Conservation (phyloP, 345 rosid species). For the Hirschfeldia incana region DNA sequence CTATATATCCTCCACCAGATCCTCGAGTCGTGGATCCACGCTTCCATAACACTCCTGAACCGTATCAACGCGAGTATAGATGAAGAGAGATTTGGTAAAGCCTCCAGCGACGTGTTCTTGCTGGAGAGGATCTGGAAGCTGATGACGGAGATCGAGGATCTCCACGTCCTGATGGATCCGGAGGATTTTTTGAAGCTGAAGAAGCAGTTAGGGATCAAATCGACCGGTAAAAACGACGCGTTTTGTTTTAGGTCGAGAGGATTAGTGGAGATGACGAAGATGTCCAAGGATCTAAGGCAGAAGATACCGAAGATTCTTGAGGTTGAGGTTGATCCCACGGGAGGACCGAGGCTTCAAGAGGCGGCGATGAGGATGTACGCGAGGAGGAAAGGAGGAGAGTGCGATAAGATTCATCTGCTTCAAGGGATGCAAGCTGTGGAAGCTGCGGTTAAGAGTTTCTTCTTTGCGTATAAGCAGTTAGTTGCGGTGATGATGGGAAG, state of each 20-base stretch:
- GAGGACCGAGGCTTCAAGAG: conserved; percentile 90
- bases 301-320: conserved; percentile 67
- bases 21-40: conserved; percentile 79
- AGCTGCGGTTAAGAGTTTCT: conserved; percentile 74
- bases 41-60: conserved; percentile 44
- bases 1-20: conserved; percentile 73
- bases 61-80: conserved; percentile 55
- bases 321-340: conserved; percentile 92
- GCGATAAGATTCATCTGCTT: conserved; percentile 59
- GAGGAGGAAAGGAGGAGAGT: conserved; percentile 43
- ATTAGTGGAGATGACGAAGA: conserved; percentile 60
- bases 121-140: conserved; percentile 79
- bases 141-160: conserved; percentile 65
- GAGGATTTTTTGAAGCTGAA: conserved; percentile 78
- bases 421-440: conserved; percentile 82
- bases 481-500: conserved; percentile 84
- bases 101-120: conserved; percentile 60
- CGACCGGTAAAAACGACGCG: conserved; percentile 56
- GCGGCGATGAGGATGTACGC: conserved; percentile 86
- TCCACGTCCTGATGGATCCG: conserved; percentile 77
- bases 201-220: conserved; percentile 52
- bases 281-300: conserved; percentile 69
- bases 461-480: conserved; percentile 70
- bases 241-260: conserved; percentile 82
- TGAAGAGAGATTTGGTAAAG: conserved; percentile 44